Evolutionary conservation across 495 filamentous ascomycete genomes (phyloP).

Genomic region (Corynascus novoguineensis): DNA sequence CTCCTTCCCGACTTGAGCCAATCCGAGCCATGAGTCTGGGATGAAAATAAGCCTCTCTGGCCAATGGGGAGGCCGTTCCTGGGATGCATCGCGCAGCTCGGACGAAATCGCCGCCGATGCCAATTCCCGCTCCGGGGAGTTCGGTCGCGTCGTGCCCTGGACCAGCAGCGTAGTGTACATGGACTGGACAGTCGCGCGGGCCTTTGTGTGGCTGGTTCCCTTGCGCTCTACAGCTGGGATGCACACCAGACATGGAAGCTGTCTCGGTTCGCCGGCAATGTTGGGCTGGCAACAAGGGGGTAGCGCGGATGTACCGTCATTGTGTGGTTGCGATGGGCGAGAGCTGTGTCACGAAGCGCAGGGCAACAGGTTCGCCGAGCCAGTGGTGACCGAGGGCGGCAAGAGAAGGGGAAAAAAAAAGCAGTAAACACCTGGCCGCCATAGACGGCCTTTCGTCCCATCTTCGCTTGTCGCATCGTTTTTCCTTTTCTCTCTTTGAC

Average conservation of each 20-base stretch:
- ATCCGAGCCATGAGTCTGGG: background rate
- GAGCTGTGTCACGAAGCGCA: slow-evolving; percentile 15
- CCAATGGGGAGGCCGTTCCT: slow-evolving; percentile 1
- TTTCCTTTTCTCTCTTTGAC: slow-evolving; percentile 5
- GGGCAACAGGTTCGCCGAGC: background rate
- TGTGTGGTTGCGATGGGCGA: background rate
- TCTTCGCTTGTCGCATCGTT: slow-evolving; percentile 13
- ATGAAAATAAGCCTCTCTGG: background rate
- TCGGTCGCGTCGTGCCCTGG: background rate
- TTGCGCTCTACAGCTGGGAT: background rate
- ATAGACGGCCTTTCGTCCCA: slow-evolving; percentile 2
- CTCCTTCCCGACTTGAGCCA: background rate
- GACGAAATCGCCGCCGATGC: background rate
- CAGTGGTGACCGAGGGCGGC: background rate
- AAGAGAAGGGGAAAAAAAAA: slow-evolving; percentile 4
- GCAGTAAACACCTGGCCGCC: slow-evolving; percentile 3
- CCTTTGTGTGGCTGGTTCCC: background rate
- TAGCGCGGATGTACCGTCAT: background rate
- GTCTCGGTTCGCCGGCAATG: background rate
- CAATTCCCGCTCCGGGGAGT: background rate
- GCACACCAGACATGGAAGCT: background rate
- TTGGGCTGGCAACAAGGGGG: background rate
- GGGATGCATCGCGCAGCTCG: background rate
- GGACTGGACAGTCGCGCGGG: too few relatives aligned
- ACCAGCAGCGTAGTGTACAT: too few relatives aligned